These are phyloP conservation scores for Diaporthe vexans DNA, from an alignment of 2,329 filamentous ascomycete species.

Conservation along the genomic window DNA sequence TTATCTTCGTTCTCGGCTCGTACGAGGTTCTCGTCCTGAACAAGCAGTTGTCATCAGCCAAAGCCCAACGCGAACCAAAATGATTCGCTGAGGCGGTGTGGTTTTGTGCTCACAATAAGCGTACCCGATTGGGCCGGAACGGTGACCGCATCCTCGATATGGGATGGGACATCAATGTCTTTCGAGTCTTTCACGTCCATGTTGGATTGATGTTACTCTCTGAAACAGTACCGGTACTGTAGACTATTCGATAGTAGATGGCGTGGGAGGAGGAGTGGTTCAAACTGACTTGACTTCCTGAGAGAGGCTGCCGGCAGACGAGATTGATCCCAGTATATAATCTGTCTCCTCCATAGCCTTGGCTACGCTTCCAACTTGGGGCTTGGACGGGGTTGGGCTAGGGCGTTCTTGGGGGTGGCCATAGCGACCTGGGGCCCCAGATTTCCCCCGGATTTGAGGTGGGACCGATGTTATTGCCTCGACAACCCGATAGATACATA, in stretches of 20 bases:
- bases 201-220: background rate
- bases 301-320: background rate
- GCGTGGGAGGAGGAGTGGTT: background rate
- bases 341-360: background rate
- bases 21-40: slow-evolving; percentile 36
- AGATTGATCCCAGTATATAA: slow-evolving; percentile 5
- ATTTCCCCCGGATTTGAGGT: slow-evolving; percentile 1
- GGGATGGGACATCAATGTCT: background rate
- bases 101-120: background rate
- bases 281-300: background rate
- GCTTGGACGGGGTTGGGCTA: slow-evolving; percentile 8
- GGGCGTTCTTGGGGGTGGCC: slow-evolving; percentile 1
- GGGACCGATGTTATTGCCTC: background rate
- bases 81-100: background rate
- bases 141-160: background rate
- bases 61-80: background rate
- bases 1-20: slow-evolving; percentile 43
- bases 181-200: slow-evolving; percentile 12
- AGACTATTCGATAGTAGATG: background rate
- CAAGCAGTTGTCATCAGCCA: slow-evolving; percentile 35
- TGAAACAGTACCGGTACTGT: background rate
- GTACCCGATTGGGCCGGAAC: background rate
- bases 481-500: background rate
- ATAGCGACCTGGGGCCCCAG: background rate
- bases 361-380: background rate